Base-by-base conservation (phyloP, 805 yeast genomes). In the Cyberlindnera americana region DNA sequence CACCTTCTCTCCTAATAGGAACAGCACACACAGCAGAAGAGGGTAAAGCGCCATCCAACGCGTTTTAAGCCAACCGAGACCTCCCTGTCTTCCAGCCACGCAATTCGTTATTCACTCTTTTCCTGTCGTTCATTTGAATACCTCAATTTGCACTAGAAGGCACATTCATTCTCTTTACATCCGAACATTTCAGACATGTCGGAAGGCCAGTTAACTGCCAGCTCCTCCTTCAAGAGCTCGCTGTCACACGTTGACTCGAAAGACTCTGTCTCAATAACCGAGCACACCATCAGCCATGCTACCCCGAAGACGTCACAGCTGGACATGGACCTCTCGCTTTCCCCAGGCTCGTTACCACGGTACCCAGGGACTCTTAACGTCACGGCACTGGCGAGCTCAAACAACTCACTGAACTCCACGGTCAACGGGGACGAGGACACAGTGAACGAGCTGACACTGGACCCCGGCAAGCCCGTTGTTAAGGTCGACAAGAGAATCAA, bases 311-410 rank as follows among this genome's bases (percentile, higher is more conserved):
- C 47, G 3, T 46, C 52, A 7, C 24, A 29, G 6, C 8, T 19
- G n/a, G 43, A 40, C 12, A 27, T 38, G n/a, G 46, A 43, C 24
- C 32, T 19, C 3, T 26, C 47, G 13, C 33, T 30, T 4, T 55
- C 56, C 1, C 60, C 60, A 3, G 59, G 54, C 3, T 48, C 57
- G 12, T 47, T 70, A 14, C 78, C 77, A 7, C 56, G 77, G 21
- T 58, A 66, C 47, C 71, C 74, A 1, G 78, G 71, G 3, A 65
- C 74, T 1, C 55, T 66, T 40, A 62, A 69, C 37, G 75, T 75
- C 37, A 70, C 62, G 25, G 82, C 75, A 1, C 51, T 73, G 26
- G 61, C 65, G 11, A 41, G 42, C n/a, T 43, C 53, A 2, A 37
- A 36, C 14, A 39, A 24, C 18, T 49, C 55, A 3, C 21, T 44